A percentile compares a stretch with the other conserved stretches of the same genome.
Conservation (phyloP, 495 filamentous ascomycete genomes). For the Penicillium salamii region DNA sequence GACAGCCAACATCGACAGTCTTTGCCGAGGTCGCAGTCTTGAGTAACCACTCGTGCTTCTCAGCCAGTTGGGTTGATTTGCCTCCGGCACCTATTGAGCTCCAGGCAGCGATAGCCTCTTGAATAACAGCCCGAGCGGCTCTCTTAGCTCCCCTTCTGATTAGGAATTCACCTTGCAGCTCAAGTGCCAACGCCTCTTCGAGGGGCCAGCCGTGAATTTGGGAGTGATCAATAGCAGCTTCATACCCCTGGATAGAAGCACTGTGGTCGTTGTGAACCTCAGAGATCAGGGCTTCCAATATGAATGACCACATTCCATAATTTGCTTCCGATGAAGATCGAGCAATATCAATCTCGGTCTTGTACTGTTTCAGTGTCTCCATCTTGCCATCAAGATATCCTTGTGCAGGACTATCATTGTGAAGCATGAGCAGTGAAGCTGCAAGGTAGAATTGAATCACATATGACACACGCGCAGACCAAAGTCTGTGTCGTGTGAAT, state of each 20-base stretch:
- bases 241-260: slow-evolving; percentile 62
- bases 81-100: slow-evolving; percentile 71
- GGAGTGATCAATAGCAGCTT: slow-evolving; percentile 76
- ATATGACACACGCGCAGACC: slow-evolving; percentile 69
- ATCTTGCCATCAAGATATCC: slow-evolving; percentile 53
- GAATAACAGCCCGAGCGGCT: slow-evolving; percentile 67
- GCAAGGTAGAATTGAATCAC: slow-evolving; percentile 67
- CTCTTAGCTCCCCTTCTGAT: slow-evolving; percentile 67
- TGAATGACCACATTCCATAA: slow-evolving; percentile 71
- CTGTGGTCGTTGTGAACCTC: slow-evolving; percentile 65
- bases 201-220: slow-evolving; percentile 72
- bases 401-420: slow-evolving; percentile 52
- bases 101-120: slow-evolving; percentile 72
- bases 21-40: slow-evolving; percentile 60
- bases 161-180: slow-evolving; percentile 70
- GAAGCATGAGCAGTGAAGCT: slow-evolving; percentile 60
- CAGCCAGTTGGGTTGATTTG: slow-evolving; percentile 66
- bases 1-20: slow-evolving; percentile 66
- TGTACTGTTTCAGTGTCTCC: slow-evolving; percentile 53
- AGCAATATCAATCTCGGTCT: slow-evolving; percentile 66
- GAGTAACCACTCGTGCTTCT: slow-evolving; percentile 69
- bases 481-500: slow-evolving; percentile 57
- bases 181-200: slow-evolving; percentile 78
- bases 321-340: slow-evolving; percentile 69
- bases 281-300: slow-evolving; percentile 69